Evolutionary conservation across 441 rosid species (phyloP).

Genomic region (Adansonia grandidieri): DNA sequence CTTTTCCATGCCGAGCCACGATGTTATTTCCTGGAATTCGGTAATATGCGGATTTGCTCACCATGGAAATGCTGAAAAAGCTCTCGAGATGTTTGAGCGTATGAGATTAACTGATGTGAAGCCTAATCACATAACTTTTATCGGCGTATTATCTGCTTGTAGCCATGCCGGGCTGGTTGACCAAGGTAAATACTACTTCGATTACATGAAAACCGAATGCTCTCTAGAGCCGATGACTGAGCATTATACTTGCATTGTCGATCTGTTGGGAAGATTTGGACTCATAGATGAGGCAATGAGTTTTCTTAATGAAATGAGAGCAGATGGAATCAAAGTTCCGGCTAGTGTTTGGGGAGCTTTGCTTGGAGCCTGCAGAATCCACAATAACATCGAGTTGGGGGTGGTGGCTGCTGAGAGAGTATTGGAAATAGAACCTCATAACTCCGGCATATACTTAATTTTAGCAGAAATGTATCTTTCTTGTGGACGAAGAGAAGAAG

Average conservation of each 20-base stretch:
- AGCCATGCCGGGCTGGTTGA: slow-evolving; percentile 53
- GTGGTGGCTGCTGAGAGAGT: slow-evolving; percentile 38
- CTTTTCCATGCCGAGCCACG: slow-evolving; percentile 39
- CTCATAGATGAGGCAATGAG: slow-evolving; percentile 46
- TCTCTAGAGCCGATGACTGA: slow-evolving; percentile 40
- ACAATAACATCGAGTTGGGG: slow-evolving; percentile 33
- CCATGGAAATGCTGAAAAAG: slow-evolving; percentile 41
- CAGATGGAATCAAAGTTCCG: slow-evolving; percentile 41
- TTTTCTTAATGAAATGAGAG: slow-evolving; percentile 40
- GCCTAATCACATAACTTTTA: slow-evolving; percentile 45
- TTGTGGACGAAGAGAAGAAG: slow-evolving; percentile 39
- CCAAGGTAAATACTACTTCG: slow-evolving; percentile 43
- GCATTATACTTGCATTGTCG: slow-evolving; percentile 45
- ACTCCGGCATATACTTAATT: slow-evolving; percentile 43
- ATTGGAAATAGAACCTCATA: slow-evolving; percentile 38
- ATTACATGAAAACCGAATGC: slow-evolving; percentile 41
- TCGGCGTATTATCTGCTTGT: slow-evolving; percentile 47
- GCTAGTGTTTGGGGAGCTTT: slow-evolving; percentile 50
- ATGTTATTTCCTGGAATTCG: slow-evolving; percentile 52
- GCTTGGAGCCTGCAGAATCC: slow-evolving; percentile 46
- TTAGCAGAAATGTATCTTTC: slow-evolving; percentile 38
- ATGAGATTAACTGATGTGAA: slow-evolving; percentile 40
- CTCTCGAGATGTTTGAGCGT: slow-evolving; percentile 44
- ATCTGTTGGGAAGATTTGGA: slow-evolving; percentile 47
- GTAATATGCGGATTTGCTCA: slow-evolving; percentile 47